phyloP scores from a whole-genome alignment of 768 basidiomycete genomes.

The Termitomyces sp. region DNA sequence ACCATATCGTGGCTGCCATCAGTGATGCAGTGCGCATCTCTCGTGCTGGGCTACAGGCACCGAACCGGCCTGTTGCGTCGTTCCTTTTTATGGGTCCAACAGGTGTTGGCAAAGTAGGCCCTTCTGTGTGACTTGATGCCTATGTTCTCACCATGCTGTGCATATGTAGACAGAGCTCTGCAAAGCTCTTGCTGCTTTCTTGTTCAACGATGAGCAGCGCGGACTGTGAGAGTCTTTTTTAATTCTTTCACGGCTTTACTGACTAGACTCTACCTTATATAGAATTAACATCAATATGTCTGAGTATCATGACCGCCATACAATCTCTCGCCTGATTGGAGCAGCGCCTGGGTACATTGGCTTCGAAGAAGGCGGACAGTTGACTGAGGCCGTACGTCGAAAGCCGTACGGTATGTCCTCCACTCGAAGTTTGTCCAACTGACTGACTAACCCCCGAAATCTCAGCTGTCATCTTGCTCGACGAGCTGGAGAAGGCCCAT shows the following conservation, averaged over 20 bases:
- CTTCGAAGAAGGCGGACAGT: conserved; percentile 82
- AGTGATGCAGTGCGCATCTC: conserved; percentile 92
- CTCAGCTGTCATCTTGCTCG: conserved; percentile 69
- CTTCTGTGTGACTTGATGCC: background rate
- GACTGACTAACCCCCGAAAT: background rate
- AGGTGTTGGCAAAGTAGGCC: conserved; percentile 72
- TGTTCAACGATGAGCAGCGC: conserved; percentile 85
- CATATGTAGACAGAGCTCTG: conserved; percentile 74
- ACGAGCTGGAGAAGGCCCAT: conserved; percentile 92
- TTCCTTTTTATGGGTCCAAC: conserved; percentile 91
- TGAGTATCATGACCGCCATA: conserved; percentile 93
- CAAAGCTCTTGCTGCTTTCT: conserved; percentile 82
- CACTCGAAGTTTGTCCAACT: background rate
- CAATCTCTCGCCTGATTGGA: conserved; percentile 86
- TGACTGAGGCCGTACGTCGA: conserved; percentile 89
- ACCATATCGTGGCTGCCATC: conserved; percentile 80
- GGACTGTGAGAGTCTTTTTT: conserved; percentile 56
- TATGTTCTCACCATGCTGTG: background rate
- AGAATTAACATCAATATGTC: conserved; percentile 95
- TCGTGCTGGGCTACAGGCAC: conserved; percentile 84
- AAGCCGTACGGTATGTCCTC: conserved; percentile 72
- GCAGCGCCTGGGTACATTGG: conserved; percentile 93
- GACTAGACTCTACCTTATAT: background rate
- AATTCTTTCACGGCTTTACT: background rate
- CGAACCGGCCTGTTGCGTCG: conserved; percentile 85